Conservation (phyloP, 345 rosid genomes). For the Carallia brachiata region DNA sequence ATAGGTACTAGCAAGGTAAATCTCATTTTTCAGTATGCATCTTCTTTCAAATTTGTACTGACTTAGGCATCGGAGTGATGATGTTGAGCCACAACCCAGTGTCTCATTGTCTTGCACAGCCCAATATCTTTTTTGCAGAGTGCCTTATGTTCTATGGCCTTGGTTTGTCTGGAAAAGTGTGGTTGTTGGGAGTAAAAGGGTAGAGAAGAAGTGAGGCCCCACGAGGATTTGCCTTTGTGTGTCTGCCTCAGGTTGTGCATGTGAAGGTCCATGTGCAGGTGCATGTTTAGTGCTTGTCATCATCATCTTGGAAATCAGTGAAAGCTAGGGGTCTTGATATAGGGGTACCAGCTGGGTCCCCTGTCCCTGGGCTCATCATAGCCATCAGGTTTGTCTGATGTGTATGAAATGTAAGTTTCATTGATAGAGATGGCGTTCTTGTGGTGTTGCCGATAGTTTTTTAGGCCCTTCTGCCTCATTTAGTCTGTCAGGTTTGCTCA, state of each 20-base stretch:
- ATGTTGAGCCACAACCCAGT: too few relatives aligned
- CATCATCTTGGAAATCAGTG: constrained; percentile 20
- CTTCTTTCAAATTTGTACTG: too few relatives aligned
- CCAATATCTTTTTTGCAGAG: too few relatives aligned
- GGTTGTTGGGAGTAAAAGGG: background rate
- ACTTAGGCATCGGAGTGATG: too few relatives aligned
- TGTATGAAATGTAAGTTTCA: constrained; percentile 44
- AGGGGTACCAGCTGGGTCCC: constrained; percentile 20
- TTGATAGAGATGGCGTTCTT: constrained; percentile 15
- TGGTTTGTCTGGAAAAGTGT: too few relatives aligned
- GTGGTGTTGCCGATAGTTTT: background rate
- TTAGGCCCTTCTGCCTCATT: constrained; percentile 7
- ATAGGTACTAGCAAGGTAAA: too few relatives aligned
- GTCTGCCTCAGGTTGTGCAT: constrained; percentile 3
- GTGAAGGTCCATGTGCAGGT: constrained; percentile 17
- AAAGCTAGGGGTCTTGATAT: background rate
- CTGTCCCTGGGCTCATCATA: constrained; percentile 10
- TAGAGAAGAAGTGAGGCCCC: background rate
- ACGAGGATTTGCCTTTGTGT: background rate
- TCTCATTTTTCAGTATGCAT: too few relatives aligned
- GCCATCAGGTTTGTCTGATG: constrained; percentile 31
- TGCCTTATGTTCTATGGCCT: too few relatives aligned
- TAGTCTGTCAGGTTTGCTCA: constrained; percentile 13
- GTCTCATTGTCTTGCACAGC: too few relatives aligned
- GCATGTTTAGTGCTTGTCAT: constrained; percentile 24